These are phyloP conservation scores for Talaromyces sp. DNA, from an alignment of 2,329 filamentous ascomycete genomes.

Conservation along the genomic window DNA sequence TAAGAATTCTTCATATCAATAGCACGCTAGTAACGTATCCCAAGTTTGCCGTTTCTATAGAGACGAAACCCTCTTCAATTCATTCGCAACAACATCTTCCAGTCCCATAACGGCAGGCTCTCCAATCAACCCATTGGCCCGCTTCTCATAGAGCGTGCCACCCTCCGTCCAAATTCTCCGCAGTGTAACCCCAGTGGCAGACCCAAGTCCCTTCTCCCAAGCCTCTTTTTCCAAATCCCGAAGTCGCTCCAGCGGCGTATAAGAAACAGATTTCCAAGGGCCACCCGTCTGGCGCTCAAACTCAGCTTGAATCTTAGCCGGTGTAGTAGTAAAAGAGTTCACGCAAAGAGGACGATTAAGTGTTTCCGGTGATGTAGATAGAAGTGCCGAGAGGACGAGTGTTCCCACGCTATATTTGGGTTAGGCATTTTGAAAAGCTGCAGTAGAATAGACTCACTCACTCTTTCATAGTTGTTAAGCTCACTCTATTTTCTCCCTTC, in stretches of 20 bases:
- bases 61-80: conserved; percentile 18
- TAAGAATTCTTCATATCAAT: no score
- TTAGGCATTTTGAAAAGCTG: no score
- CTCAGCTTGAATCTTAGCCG: conserved; percentile 64
- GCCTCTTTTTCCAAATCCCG: conserved; percentile 60
- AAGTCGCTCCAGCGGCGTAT: conserved; percentile 58
- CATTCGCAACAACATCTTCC: conserved; percentile 46
- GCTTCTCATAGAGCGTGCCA: conserved; percentile 69
- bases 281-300: conserved; percentile 66
- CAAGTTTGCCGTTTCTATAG: background rate
- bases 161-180: conserved; percentile 73
- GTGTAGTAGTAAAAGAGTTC: conserved; percentile 71
- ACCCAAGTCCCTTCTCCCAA: conserved; percentile 57
- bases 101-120: conserved; percentile 58
- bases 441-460: no score
- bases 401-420: conserved; percentile 61
- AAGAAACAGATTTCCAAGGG: conserved; percentile 55
- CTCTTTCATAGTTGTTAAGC: conserved; percentile 73
- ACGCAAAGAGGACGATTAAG: conserved; percentile 64
- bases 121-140: conserved; percentile 66
- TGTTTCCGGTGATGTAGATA: conserved; percentile 53
- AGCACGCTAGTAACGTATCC: no score
- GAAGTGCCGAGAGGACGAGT: conserved; percentile 64
- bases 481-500: conserved; percentile 61
- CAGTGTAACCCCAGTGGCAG: conserved; percentile 62